Percentiles rank a stretch among this genome's conserved stretches.
These are phyloP conservation scores for Fusarium poae DNA, from an alignment of 2,329 filamentous ascomycete genomes.

Conservation along the genomic window DNA sequence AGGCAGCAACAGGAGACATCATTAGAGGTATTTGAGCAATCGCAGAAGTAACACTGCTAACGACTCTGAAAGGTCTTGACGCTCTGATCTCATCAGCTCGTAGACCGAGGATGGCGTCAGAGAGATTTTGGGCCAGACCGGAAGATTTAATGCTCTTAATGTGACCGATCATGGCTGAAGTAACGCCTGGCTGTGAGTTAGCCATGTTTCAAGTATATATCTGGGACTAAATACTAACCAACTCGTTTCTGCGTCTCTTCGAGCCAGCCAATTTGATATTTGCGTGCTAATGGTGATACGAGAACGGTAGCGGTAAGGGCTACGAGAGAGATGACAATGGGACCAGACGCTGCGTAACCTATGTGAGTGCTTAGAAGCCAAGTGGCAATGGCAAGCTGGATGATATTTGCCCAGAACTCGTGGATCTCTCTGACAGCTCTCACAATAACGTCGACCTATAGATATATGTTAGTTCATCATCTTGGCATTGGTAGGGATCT, in stretches of 20 bases:
- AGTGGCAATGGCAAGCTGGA: slow-evolving; percentile 53
- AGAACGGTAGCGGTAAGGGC: slow-evolving; percentile 48
- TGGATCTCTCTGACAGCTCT: slow-evolving; percentile 54
- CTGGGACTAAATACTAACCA: slow-evolving; percentile 33
- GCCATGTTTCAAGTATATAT: fast-evolving
- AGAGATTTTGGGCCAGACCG: slow-evolving; percentile 53
- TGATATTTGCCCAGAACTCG: slow-evolving; percentile 55
- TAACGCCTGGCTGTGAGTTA: slow-evolving; percentile 41
- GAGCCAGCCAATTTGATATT: slow-evolving; percentile 49
- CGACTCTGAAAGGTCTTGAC: slow-evolving; percentile 53
- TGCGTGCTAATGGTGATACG: slow-evolving; percentile 48
- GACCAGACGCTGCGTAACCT: slow-evolving; percentile 52
- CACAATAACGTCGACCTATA: slow-evolving; percentile 55
- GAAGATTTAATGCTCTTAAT: slow-evolving; percentile 61
- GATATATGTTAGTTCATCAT: not conserved
- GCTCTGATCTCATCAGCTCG: slow-evolving; percentile 55
- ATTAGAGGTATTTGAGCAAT: slow-evolving; percentile 53
- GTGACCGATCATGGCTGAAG: slow-evolving; percentile 54
- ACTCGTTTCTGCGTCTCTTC: slow-evolving; percentile 48
- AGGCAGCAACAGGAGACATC: slow-evolving; percentile 56
- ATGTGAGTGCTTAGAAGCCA: slow-evolving; percentile 53
- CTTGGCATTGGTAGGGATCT: not conserved
- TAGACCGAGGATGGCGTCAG: slow-evolving; percentile 46
- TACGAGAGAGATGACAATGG: slow-evolving; percentile 50
- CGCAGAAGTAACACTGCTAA: slow-evolving; percentile 53